phyloP scores from a whole-genome alignment of 305 asterid species.

The Fraxinus velutina region DNA sequence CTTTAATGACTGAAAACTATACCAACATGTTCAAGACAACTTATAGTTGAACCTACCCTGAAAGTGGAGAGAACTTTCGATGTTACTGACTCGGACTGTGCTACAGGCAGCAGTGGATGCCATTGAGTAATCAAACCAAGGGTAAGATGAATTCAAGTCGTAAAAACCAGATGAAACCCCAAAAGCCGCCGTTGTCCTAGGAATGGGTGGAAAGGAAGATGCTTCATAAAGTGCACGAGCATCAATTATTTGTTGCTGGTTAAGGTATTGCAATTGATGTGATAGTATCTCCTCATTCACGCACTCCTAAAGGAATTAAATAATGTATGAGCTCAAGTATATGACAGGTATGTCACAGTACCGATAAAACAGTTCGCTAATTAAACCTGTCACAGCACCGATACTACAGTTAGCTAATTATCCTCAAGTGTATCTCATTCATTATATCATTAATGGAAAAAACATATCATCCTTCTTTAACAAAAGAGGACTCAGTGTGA shows the following conservation, averaged over 20 bases:
- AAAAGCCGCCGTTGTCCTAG: slow-evolving; percentile 7
- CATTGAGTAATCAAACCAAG: slow-evolving; percentile 21
- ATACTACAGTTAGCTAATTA: neutral
- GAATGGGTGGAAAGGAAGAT: slow-evolving; percentile 17
- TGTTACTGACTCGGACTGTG: slow-evolving; percentile 6
- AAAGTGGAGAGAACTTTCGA: slow-evolving; percentile 17
- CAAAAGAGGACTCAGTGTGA: neutral
- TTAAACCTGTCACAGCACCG: neutral
- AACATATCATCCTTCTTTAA: neutral
- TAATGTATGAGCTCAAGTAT: slow-evolving; percentile 10
- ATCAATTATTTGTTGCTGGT: slow-evolving; percentile 19
- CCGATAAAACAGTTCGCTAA: neutral
- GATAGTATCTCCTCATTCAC: slow-evolving; percentile 18
- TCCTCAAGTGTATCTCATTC: neutral
- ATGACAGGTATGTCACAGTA: slow-evolving; percentile 4
- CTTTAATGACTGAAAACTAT: neutral
- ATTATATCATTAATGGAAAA: neutral
- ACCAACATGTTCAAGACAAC: neutral
- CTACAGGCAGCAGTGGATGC: slow-evolving; percentile 21
- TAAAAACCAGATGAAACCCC: slow-evolving; percentile 20
- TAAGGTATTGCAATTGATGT: slow-evolving; percentile 18
- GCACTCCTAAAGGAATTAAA: slow-evolving; percentile 24
- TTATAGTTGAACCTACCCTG: slow-evolving; percentile 20
- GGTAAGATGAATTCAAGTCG: slow-evolving; percentile 19
- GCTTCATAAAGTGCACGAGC: slow-evolving; percentile 12